Evolutionary conservation across 257 asterid species (phyloP).

Genomic region (Jacaranda copaia): DNA sequence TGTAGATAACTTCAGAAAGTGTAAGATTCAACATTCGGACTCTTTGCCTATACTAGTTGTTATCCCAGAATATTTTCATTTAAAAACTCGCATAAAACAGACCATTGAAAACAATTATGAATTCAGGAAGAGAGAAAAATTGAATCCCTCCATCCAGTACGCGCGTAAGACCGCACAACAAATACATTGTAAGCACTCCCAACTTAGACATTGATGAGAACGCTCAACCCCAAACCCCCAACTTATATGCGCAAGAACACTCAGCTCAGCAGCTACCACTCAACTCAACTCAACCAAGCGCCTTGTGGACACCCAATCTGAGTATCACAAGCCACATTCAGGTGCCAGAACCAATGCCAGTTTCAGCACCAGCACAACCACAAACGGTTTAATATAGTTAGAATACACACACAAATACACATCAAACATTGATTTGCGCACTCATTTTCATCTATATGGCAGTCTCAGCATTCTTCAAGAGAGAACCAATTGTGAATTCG

Average conservation of each 20-base stretch:
- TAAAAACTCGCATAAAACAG: neutral
- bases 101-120: too few relatives aligned
- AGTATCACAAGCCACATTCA: too few relatives aligned
- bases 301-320: too few relatives aligned
- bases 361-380: neutral
- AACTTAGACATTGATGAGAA: neutral
- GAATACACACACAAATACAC: neutral
- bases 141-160: too few relatives aligned
- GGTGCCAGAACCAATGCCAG: too few relatives aligned
- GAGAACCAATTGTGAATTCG: too few relatives aligned
- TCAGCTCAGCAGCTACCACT: neutral
- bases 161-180: slow-evolving; percentile 19
- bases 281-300: too few relatives aligned
- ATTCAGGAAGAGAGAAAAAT: too few relatives aligned
- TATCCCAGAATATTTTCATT: neutral
- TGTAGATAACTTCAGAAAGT: neutral
- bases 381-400: neutral
- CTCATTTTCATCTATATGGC: neutral
- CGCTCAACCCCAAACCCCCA: too few relatives aligned
- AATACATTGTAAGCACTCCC: slow-evolving; percentile 20
- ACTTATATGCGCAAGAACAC: neutral
- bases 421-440: neutral
- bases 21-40: neutral
- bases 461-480: too few relatives aligned
- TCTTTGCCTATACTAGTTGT: neutral